These are phyloP conservation scores for Suillus americanus DNA, from an alignment of 768 basidiomycete genomes.

Conservation along the genomic window DNA sequence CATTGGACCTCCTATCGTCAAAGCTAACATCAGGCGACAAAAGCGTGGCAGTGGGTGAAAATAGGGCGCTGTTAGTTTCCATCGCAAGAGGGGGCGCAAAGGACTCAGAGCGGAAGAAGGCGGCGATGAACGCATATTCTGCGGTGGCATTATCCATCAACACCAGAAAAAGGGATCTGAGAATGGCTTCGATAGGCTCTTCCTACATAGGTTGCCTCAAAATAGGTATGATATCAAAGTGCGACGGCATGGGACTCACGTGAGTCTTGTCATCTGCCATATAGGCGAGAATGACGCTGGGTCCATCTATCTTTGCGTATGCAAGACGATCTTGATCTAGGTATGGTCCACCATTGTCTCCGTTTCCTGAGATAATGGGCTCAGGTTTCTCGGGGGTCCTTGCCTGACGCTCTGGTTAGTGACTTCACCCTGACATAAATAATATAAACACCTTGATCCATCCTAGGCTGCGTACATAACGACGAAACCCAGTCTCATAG, in stretches of 20 bases:
- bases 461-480: conserved; percentile 82
- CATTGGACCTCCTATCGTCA: conserved; percentile 42
- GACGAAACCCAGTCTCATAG: conserved; percentile 92
- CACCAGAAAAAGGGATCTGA: conserved; percentile 84
- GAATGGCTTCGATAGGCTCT: conserved; percentile 79
- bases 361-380: conserved; percentile 49
- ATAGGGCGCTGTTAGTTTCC: conserved; percentile 35
- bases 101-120: conserved; percentile 66
- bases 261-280: conserved; percentile 87
- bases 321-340: conserved; percentile 58
- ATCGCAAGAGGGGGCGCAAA: conserved; percentile 32
- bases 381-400: conserved; percentile 72
- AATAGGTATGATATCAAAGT: conserved; percentile 9
- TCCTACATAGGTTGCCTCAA: conserved; percentile 45
- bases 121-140: conserved; percentile 84
- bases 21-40: conserved; percentile 44
- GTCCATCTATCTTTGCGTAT: conserved; percentile 76
- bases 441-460: conserved; percentile 62
- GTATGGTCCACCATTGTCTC: conserved; percentile 37
- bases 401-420: conserved; percentile 39
- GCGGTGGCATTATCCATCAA: conserved; percentile 94
- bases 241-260: conserved; percentile 51
- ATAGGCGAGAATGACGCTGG: conserved; percentile 78
- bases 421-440: neutral
- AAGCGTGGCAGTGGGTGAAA: conserved; percentile 36